These are phyloP conservation scores for Erodium maritimum DNA, from an alignment of 345 rosid genomes.

Conservation along the genomic window DNA sequence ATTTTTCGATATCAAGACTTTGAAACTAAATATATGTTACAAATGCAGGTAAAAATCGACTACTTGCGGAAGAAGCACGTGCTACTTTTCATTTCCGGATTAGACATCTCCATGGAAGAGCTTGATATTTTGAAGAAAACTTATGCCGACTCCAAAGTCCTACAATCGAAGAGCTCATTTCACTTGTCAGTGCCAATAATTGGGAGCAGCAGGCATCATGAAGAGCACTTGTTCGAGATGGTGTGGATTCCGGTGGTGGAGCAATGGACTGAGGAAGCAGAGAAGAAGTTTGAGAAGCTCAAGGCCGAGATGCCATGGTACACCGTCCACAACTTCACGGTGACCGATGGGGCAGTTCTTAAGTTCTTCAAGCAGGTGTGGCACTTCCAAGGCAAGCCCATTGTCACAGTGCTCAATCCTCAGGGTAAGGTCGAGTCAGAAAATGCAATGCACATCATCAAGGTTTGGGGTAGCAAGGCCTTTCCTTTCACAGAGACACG, in stretches of 20 bases:
- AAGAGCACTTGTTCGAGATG: constrained; percentile 1
- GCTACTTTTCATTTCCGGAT: constrained; percentile 1
- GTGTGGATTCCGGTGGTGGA: constrained; percentile 10
- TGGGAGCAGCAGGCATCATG: background rate
- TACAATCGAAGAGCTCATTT: too few relatives aligned
- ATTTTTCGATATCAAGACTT: too few relatives aligned
- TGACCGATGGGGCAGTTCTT: constrained; percentile 4
- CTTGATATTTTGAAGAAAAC: background rate
- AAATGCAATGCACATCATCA: constrained; percentile 3
- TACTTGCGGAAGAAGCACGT: background rate
- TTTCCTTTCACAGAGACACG: background rate
- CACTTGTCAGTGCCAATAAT: too few relatives aligned
- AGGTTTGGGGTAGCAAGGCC: background rate
- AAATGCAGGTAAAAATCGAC: constrained; percentile 5
- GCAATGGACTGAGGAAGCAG: background rate
- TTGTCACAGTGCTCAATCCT: constrained; percentile 1
- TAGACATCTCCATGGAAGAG: constrained; percentile 1
- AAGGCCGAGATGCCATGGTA: constrained; percentile 2
- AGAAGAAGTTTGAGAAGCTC: background rate
- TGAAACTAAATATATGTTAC: too few relatives aligned
- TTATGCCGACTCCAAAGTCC: background rate
- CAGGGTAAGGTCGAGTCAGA: constrained; percentile 4
- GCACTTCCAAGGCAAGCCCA: constrained; percentile 2
- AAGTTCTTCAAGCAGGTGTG: constrained; percentile 10
- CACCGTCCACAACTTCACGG: background rate